These are phyloP conservation scores for Clarireedia sp. DNA, from an alignment of 2,329 filamentous ascomycete species.

Conservation along the genomic window DNA sequence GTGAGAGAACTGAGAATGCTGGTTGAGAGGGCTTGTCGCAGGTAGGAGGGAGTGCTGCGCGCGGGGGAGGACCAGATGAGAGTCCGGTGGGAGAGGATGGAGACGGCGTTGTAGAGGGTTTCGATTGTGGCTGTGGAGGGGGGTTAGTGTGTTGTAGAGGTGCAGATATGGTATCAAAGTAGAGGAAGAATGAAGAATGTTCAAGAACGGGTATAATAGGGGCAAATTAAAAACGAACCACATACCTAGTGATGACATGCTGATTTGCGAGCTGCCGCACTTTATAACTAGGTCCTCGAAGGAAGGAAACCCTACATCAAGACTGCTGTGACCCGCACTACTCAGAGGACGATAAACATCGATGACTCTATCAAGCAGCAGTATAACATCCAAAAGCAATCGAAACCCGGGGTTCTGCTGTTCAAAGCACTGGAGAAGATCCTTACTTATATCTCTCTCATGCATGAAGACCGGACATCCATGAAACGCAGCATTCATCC, in stretches of 20 bases:
- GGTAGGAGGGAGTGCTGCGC: slow-evolving; percentile 18
- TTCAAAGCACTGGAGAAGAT: slow-evolving; percentile 43
- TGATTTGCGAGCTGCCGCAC: slow-evolving; percentile 15
- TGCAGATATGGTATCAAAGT: neutral
- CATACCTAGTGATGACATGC: slow-evolving; percentile 15
- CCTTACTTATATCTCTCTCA: slow-evolving; percentile 49
- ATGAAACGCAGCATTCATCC: slow-evolving; percentile 51
- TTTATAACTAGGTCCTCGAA: slow-evolving; percentile 27
- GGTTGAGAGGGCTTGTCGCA: slow-evolving; percentile 19
- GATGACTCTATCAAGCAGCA: slow-evolving; percentile 51
- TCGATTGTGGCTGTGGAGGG: slow-evolving; percentile 46
- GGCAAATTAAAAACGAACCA: neutral
- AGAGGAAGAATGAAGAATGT: neutral
- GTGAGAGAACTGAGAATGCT: slow-evolving; percentile 16
- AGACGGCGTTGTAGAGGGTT: slow-evolving; percentile 55
- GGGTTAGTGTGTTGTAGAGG: neutral
- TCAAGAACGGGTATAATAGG: neutral
- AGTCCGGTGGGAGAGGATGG: slow-evolving; percentile 51
- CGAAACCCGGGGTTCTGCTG: slow-evolving; percentile 47
- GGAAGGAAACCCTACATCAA: slow-evolving; percentile 19
- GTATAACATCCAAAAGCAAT: slow-evolving; percentile 46
- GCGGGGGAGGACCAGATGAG: slow-evolving; percentile 16
- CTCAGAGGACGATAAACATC: slow-evolving; percentile 47
- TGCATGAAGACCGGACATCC: slow-evolving; percentile 53
- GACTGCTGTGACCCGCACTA: slow-evolving; percentile 25